Base-by-base conservation (phyloP, 768 basidiomycete genomes). In the Psilocybe subaeruginosa region DNA sequence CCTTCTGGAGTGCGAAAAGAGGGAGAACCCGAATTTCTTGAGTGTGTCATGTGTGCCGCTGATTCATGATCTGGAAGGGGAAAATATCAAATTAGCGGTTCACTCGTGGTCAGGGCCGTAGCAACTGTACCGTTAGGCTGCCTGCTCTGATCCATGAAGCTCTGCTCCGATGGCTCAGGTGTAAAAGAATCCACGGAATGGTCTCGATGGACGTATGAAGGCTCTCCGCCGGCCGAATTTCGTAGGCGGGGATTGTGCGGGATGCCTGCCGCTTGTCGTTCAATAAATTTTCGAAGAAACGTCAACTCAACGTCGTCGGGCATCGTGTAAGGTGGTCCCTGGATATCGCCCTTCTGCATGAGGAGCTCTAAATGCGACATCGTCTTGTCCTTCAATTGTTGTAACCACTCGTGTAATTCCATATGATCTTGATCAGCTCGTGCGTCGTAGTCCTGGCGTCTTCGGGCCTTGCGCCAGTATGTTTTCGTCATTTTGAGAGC, bases 271-370 rank as follows among this genome's bases (percentile, higher is more conserved):
- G 86, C 82, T 69, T 93, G 91, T 58, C 91, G 82, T 70, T 92
- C 91, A 68, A 93, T 86, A 71, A 93, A 93, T 74, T 89, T 91
- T 64, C 90, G 85, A 48, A 93, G 83, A 76, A 92, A 93, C 0
- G 86, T 73, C 61, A 93, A 80, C 68, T 93, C 91, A 70, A 91
- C 73, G 65, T 90, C 85, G 68, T 92, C 91, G 8, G 90, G 82
- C 91, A 93, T 93, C 61, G 82, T 68, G 72, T 92, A 92, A 23
- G 91, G 90, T 2, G 91, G 91, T 16, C 91, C 91, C 69, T 87
- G 89, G 31, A 93, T 93, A 64, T 93, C 91, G 69, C 90, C 90
- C 69, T 92, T 92, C 71, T 92, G 91, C 89, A 93, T 92, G 66
- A 92, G 85, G 2, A 92, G 81, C 72, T 93, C 91, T 48, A 93